These are phyloP conservation scores for Globisporangium perplexum DNA, from an alignment of 352 stramenopile species.

Conservation along the genomic window DNA sequence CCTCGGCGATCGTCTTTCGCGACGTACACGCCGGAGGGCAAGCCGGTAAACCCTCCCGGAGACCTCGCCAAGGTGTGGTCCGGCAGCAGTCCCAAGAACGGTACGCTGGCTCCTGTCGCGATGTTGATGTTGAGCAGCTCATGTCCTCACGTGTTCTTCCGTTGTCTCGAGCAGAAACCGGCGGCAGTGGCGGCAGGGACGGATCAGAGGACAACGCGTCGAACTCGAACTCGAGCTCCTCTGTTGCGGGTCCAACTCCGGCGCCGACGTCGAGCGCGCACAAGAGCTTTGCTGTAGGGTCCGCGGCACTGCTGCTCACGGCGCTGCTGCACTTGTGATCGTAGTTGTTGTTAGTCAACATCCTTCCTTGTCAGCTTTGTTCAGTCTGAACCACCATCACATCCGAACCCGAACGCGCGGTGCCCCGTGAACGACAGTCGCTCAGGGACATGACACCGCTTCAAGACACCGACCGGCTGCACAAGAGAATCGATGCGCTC, in stretches of 20 bases:
- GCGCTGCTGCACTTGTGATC: neutral
- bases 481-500: neutral
- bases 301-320: neutral
- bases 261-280: neutral
- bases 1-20: conserved; percentile 23
- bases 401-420: neutral
- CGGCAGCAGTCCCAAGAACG: conserved; percentile 13
- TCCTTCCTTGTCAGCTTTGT: too few relatives aligned
- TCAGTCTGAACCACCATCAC: too few relatives aligned
- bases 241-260: neutral
- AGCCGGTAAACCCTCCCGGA: conserved; percentile 31
- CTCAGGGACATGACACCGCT: too few relatives aligned
- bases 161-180: neutral
- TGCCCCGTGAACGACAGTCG: too few relatives aligned
- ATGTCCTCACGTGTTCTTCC: neutral
- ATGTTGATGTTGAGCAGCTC: neutral
- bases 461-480: too few relatives aligned
- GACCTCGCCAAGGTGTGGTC: conserved; percentile 24
- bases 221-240: conserved; percentile 3
- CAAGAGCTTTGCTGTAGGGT: neutral
- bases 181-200: conserved; percentile 9
- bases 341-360: too few relatives aligned
- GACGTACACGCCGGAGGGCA: conserved; percentile 23
- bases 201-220: conserved; percentile 1
- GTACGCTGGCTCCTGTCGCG: conserved; percentile 9